Percentiles rank a stretch among this genome's conserved stretches.
Conservation (phyloP, 2,329 filamentous ascomycete species). For the Xylariaceae sp. region DNA sequence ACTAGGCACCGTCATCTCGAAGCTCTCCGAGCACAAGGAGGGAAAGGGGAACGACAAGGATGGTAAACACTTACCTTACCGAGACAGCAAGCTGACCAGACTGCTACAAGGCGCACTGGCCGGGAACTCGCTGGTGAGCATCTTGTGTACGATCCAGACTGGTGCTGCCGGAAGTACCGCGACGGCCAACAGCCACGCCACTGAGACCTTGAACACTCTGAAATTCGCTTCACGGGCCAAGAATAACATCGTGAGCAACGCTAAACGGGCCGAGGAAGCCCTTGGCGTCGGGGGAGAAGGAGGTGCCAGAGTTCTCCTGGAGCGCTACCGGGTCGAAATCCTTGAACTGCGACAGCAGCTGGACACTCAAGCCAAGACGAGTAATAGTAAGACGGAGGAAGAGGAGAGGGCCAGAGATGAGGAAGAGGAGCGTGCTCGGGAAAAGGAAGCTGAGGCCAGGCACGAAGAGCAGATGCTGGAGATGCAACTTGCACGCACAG, state of each 20-base stretch:
- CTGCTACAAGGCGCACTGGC: constrained; percentile 87
- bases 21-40: constrained; percentile 81
- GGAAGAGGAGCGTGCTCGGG: constrained; percentile 63
- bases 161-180: constrained; percentile 68
- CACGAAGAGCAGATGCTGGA: constrained; percentile 98
- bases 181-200: constrained; percentile 64
- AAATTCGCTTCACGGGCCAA: constrained; percentile 96
- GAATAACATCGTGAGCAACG: constrained; percentile 96
- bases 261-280: constrained; percentile 89
- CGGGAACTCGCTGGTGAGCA: constrained; percentile 90
- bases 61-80: constrained; percentile 87
- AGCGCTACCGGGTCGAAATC: constrained; percentile 92
- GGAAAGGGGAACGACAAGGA: constrained; percentile 69
- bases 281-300: constrained; percentile 74
- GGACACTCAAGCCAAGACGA: constrained; percentile 69
- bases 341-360: constrained; percentile 72
- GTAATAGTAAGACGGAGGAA: constrained; percentile 54
- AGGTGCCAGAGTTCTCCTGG: constrained; percentile 76
- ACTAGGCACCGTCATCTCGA: constrained; percentile 87
- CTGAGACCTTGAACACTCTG: constrained; percentile 88
- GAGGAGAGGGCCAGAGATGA: constrained; percentile 56
- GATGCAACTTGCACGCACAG: constrained; percentile 94
- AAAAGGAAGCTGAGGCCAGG: constrained; percentile 74
- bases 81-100: constrained; percentile 94
- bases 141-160: constrained; percentile 92